Base-by-base conservation (phyloP, 1,284 basidiomycete species). In the Apiotrichum gracile region DNA sequence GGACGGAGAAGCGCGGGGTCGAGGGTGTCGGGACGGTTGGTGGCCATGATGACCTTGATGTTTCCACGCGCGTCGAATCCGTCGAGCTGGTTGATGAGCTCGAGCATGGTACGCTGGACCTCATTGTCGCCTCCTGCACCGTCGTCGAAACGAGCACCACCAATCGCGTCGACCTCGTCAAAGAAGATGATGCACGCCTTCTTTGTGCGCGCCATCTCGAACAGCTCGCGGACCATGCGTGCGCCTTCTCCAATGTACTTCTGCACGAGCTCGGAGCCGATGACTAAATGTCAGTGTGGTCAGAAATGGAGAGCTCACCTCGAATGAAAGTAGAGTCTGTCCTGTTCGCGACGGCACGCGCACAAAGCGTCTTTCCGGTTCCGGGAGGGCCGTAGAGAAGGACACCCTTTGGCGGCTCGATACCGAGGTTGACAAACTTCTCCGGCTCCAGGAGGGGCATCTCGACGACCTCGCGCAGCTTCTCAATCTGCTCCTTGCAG, bases 121-220 rank as follows among this genome's bases (percentile, higher is more conserved):
- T 99, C 96, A 68, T 99, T 98, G 68, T 99, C 96, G 43, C 96
- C 96, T 50, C 96, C 96, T 29, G 93, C 94, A 51, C 96, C 96
- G 72, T 98, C 96, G 70, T 98, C 96, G 71, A 97, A 97, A 54
- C 96, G 84, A n/a, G 96, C 94, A 57, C 94, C 96, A 73, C 96
- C 96, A 64, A 98, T 91, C 34, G 94, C 93, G 55, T 74, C 72
- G 7, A 76, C 85, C 79, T 98, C 96, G 67, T 99, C 96, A 66
- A 99, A 98, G 79, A 99, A 99, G 73, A 99, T 97, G 70, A 99
- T 98, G 70, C 96, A 98, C 2, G 96, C 96, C 77, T 97, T 98
- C 80, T 98, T 98, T 63, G 87, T 88, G 56, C 96, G 83, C 35
- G 96, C 96, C 91, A 98, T 97, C 78, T 98, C 96, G 76, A 99